Evolutionary conservation across 148 eudicot species (phyloP).

Genomic region (Camellia granthamiana): DNA sequence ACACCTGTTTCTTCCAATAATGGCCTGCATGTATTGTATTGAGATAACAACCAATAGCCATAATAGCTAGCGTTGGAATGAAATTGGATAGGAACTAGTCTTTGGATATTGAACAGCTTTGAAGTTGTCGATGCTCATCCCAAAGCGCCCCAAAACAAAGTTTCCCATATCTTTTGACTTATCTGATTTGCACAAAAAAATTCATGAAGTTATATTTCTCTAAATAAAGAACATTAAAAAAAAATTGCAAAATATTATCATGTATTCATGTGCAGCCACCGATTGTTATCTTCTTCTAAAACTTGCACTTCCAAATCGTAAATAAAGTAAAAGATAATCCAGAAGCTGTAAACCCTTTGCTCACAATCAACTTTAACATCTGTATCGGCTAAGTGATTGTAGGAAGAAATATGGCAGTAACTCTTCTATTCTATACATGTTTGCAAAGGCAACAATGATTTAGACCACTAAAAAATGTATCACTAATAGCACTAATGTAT

Average conservation of each 20-base stretch:
- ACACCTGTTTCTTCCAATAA: background rate
- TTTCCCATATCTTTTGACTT: slow-evolving; percentile 91
- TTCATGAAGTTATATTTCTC: background rate
- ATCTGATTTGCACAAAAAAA: slow-evolving; percentile 41
- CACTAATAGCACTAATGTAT: too few relatives aligned
- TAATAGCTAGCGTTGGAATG: slow-evolving; percentile 51
- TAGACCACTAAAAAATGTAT: too few relatives aligned
- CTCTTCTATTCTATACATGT: too few relatives aligned
- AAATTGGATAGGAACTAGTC: slow-evolving; percentile 85
- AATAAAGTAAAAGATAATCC: too few relatives aligned
- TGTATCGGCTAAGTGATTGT: too few relatives aligned
- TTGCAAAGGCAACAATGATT: too few relatives aligned
- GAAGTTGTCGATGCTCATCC: slow-evolving; percentile 95
- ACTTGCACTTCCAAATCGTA: background rate
- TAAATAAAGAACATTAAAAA: background rate
- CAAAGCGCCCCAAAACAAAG: slow-evolving; percentile 81
- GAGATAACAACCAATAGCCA: background rate
- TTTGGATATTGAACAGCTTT: slow-evolving; percentile 93
- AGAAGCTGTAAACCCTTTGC: too few relatives aligned
- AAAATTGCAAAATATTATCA: too few relatives aligned
- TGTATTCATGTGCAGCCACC: too few relatives aligned
- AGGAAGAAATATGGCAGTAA: too few relatives aligned
- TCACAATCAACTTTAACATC: too few relatives aligned
- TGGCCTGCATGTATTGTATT: background rate
- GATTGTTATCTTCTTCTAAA: too few relatives aligned